Base-by-base conservation (phyloP, 352 stramenopile species). In the Discostella stelligera region DNA sequence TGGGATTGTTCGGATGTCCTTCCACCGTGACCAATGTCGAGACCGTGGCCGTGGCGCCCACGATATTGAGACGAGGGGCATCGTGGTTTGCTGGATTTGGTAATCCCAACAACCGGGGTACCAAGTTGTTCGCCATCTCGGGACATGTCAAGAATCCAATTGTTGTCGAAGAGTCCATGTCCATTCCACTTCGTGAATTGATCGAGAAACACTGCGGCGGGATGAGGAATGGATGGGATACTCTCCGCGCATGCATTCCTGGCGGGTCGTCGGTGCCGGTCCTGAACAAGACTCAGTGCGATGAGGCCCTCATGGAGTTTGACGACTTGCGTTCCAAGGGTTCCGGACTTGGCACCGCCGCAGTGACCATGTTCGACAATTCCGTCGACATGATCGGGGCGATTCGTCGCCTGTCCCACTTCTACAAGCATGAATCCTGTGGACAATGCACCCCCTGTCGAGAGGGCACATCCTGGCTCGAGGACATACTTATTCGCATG, bases 241-340 rank as follows among this genome's bases (percentile, higher is more conserved):
- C 98, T 85, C 87, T 99, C 39, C 97, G 99, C 90, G 96, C 97
- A 27, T 97, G 97, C 82, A 99, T 99, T 83, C 97, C 96, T 5
- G 96, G 97, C 71, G 93, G 97, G 46, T 98, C 96, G 16, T 98
- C 96, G 20, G 96, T 98, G 10, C 96, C 96, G 13, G 96, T 98
- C 39, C 83, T 99, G 32, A 96, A 98, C 83, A 96, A 96, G 81
- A 76, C 86, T 16, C 89, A 93, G 58, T 97, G 93, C 73, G 91
- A 98, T 78, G 96, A 98, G 79, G 98, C 98, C 56, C 94, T 99
- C 75, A 99, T 99, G 97, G 97, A 99, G 86, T 99, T 99, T 86
- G 97, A 99, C 90, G 97, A 98, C 82, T 91, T 99, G 56, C 97
- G 98, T 80, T 90, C 95, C 81, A 94, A 94, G 82, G 96, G 96